Evolutionary conservation across 495 filamentous ascomycete genomes (phyloP).

Genomic region (Chaetomium tenue): DNA sequence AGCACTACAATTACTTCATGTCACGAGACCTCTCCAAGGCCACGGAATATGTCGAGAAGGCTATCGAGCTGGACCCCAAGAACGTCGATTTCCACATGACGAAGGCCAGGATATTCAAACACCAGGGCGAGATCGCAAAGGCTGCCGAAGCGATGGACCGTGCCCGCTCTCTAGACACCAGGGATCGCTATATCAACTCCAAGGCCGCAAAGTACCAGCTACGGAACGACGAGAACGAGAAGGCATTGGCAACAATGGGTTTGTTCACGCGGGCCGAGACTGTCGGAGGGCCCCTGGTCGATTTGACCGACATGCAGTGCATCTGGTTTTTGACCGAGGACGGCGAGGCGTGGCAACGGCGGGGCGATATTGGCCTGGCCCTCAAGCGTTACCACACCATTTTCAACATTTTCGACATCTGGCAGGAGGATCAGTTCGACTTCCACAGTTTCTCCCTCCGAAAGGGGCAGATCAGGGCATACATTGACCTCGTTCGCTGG

Average conservation of each 20-base stretch:
- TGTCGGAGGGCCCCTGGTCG: conserved; percentile 79
- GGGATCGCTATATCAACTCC: conserved; percentile 96
- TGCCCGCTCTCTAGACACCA: conserved; percentile 77
- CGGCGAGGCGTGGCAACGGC: conserved; percentile 82
- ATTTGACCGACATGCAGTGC: conserved; percentile 98
- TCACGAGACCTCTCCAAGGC: conserved; percentile 83
- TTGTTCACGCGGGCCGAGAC: conserved; percentile 89
- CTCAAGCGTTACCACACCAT: conserved; percentile 86
- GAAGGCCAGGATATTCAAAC: conserved; percentile 91
- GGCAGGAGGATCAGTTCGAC: conserved; percentile 98
- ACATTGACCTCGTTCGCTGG: conserved; percentile 95
- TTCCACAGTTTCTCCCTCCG: conserved; percentile 96
- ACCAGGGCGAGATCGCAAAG: conserved; percentile 74
- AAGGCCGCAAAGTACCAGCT: conserved; percentile 98
- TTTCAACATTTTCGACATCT: conserved; percentile 90
- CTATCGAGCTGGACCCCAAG: conserved; percentile 70
- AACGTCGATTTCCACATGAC: conserved; percentile 94
- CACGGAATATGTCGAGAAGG: conserved; percentile 76
- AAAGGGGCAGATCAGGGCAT: conserved; percentile 92
- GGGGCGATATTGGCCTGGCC: conserved; percentile 77
- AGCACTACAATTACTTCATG: conserved; percentile 92
- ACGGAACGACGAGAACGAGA: conserved; percentile 85
- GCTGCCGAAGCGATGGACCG: conserved; percentile 87
- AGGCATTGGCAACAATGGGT: conserved; percentile 82
- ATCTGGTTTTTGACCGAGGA: conserved; percentile 97